Evolutionary conservation across 306 rosid species (phyloP).

Genomic region (Alnus glutinosa): DNA sequence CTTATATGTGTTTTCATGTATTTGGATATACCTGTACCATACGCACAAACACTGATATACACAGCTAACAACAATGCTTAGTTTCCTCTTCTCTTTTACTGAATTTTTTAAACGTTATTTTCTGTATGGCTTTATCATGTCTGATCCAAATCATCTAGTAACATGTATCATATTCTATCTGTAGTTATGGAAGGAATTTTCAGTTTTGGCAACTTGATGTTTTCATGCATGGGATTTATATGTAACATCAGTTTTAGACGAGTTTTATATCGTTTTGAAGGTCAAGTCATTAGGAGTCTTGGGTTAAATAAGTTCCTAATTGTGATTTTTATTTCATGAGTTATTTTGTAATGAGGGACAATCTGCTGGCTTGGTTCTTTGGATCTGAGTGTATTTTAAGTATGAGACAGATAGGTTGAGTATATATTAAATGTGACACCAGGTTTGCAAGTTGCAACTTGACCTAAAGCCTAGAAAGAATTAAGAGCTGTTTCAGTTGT

Average conservation of each 20-base stretch:
- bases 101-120: background rate
- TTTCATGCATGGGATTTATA: too few species aligned
- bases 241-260: background rate
- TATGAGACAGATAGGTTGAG: background rate
- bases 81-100: background rate
- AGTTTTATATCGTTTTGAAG: background rate
- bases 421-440: background rate
- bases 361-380: background rate
- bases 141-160: background rate
- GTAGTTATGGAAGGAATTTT: background rate
- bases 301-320: background rate
- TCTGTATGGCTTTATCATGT: background rate
- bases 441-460: background rate
- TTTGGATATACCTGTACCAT: background rate
- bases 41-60: background rate
- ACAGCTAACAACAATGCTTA: background rate
- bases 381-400: background rate
- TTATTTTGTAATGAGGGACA: background rate
- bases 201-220: too few species aligned
- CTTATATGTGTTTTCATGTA: background rate
- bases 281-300: background rate
- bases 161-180: too few species aligned
- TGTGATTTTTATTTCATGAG: background rate
- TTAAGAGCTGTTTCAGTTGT: background rate
- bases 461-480: background rate